Evolutionary conservation across 1,284 basidiomycete species (phyloP), one percentile per base, ranked within the genome.

Genomic region (Fereydounia khargensis): DNA sequence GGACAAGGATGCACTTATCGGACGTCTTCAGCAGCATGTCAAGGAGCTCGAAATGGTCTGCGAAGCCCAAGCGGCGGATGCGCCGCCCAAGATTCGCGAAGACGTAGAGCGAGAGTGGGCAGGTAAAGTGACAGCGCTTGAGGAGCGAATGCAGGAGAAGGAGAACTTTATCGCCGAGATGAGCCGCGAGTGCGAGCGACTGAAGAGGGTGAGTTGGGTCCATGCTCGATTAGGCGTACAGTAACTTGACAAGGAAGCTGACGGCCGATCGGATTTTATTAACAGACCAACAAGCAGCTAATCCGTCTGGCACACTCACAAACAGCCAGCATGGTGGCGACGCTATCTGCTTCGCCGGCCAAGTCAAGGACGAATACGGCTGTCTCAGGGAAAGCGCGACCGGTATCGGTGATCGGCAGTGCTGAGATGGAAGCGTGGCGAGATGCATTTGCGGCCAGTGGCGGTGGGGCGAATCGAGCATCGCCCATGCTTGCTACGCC

Each of bases 21-120:
- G 38, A 0, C 33, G 43, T 8, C 50, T 68, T 3, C 49, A 55
- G 22, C 59, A 60, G 38, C 62, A 65, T 21, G 41, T 71, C 0
- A 35, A 33, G 10, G 70, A 73, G 40, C 56, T 71, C 11, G 69
- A 71, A 50, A 57, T 63, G 5, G 69, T 70, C 4, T 64, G 62
- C 35, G 69, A 70, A 18, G 67, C 58, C 3, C 66, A 69, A 38
- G 51, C 57, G 1, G 25, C 31, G n/a, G 59, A 66, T 16, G 60
- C 68, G 2, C 62, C 67, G 13, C 64, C 52, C 18, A 54, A 61
- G 18, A 50, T 68, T 32, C 59, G 67, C 13, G 70, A 70, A 43
- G 70, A 71, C 28, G 68, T 70, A n/a, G 67, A 66, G 30, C 35
- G 49, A 10, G 69, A 70, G 35, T 72, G 47, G 34, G 2, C 19